Base-by-base conservation (phyloP, 202 grass and related monocot genomes). In the Carex arenaria region DNA sequence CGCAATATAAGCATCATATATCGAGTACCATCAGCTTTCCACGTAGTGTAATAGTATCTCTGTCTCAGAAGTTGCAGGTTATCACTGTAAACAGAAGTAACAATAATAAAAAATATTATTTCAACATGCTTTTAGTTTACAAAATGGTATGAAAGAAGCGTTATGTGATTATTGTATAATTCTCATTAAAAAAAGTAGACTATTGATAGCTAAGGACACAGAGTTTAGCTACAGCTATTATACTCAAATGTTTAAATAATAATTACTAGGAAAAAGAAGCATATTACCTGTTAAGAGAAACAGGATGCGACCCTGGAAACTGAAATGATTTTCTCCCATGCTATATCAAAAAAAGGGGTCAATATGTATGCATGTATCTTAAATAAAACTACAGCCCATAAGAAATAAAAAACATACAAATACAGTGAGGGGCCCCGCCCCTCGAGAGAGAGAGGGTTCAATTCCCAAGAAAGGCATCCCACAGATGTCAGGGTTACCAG, bases 1-100 rank as follows among this genome's bases (percentile, higher is more conserved):
- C 84, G 91, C 72, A 86, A 85, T 76, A 99, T 96, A 86, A 99
- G 93, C 96, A 99, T 96, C 96, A 99, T 99, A 88, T 99, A 99
- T 22, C 96, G 88, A 20, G 96, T 99, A 79, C 96, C 96, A 60
- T 99, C 96, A 84, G 96, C 96, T 88, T 99, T 99, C 96, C 96
- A 99, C 81, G 96, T 96, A 87, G 96, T 89, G 90, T 92, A 94
- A 87, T 99, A 99, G 75, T 96, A 99, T 32, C 93, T 75, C 4
- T 99, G 96, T 85, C 96, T 96, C 83, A 99, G 85, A 67, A 99
- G 85, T 84, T 99, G 96, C 67, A 99, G 85, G 86, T 99, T 99
- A 3, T 99, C 93, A 28, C 96, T 99, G 86, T 80, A 84, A 23
- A 86, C 7, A 10, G 17, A 60, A 78, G 53, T 42, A 85, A 55